Conservation (phyloP, 78 protist genomes). For the Anaeramoeba flamelloides region DNA sequence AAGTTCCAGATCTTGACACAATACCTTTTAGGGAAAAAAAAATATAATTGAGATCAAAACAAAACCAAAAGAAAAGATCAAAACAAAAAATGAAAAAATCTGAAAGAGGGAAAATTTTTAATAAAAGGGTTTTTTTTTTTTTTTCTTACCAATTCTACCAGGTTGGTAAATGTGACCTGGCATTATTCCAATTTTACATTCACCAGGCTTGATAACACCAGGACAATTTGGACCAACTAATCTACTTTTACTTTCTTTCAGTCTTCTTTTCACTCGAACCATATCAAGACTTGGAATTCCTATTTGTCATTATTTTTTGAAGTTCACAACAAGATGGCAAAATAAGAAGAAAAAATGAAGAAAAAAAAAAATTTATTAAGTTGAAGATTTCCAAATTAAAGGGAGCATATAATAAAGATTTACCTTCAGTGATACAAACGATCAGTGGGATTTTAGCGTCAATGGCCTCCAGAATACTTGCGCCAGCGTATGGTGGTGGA, state of each 20-base stretch:
- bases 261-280: neutral
- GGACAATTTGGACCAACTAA: slow-evolving; percentile 96
- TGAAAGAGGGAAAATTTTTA: neutral
- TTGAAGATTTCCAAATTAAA: too few relatives aligned
- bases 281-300: slow-evolving; percentile 11
- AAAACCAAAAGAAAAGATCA: too few relatives aligned
- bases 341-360: neutral
- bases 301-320: slow-evolving; percentile 41
- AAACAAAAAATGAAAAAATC: neutral
- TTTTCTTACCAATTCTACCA: slow-evolving; percentile 70
- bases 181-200: slow-evolving; percentile 99
- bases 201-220: slow-evolving; percentile 94
- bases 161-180: slow-evolving; percentile 93
- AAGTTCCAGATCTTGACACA: slow-evolving; percentile 94
- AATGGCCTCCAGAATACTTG: slow-evolving; percentile 79
- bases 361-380: neutral
- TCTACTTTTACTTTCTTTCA: slow-evolving; percentile 50
- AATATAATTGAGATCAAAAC: too few relatives aligned
- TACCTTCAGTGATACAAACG: slow-evolving; percentile 94
- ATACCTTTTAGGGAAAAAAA: too few relatives aligned
- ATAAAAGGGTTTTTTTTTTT: neutral
- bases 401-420: too few relatives aligned
- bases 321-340: neutral
- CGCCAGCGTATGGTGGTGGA: slow-evolving; percentile 55
- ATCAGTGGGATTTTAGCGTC: slow-evolving; percentile 74